Conservation (phyloP, 148 eudicot species). For the Heliamphora exappendiculata region DNA sequence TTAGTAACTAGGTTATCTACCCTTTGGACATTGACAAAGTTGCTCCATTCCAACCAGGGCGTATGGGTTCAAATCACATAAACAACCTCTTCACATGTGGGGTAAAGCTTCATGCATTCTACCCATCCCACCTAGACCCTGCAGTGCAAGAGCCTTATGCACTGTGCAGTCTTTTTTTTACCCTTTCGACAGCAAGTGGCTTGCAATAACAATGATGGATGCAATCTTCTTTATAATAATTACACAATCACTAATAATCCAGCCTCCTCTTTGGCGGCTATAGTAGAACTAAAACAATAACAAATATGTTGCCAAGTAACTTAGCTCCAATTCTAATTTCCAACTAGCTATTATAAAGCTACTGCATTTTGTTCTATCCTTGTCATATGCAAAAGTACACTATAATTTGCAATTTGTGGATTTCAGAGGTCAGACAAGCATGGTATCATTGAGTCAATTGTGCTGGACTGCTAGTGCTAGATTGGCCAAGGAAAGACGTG, state of each 20-base stretch:
- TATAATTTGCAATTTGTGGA: background rate
- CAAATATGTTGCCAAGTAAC: background rate
- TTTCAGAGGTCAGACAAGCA: background rate
- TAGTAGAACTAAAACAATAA: background rate
- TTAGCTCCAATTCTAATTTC: background rate
- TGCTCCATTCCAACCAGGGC: too few relatives aligned
- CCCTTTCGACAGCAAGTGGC: too few relatives aligned
- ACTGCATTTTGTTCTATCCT: background rate
- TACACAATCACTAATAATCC: background rate
- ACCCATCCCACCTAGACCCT: too few relatives aligned
- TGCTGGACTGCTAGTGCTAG: background rate
- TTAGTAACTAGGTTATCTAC: background rate
- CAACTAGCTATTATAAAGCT: background rate
- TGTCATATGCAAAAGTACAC: background rate
- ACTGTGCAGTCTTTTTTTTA: too few relatives aligned
- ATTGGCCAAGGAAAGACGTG: background rate
- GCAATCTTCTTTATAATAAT: background rate
- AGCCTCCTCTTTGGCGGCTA: background rate
- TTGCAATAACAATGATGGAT: background rate
- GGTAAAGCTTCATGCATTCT: too few relatives aligned
- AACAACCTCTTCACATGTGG: too few relatives aligned
- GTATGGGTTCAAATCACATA: too few relatives aligned
- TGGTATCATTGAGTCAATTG: background rate
- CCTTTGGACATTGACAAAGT: too few relatives aligned
- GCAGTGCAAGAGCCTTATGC: too few relatives aligned